Evolutionary conservation across 768 basidiomycete genomes (phyloP).

Genomic region (Naematelia encephala): DNA sequence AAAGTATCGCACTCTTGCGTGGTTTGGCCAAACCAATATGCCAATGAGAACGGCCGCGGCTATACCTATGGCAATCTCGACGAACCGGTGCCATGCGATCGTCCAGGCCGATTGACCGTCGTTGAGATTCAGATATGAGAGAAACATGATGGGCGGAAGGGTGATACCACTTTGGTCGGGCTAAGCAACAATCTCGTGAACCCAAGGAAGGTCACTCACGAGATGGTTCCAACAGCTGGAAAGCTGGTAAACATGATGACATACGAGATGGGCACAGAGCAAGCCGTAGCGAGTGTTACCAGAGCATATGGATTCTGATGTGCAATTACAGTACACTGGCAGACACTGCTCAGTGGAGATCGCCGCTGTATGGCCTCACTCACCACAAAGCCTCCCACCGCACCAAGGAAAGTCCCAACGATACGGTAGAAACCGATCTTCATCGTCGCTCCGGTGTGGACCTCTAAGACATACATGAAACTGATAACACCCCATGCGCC

Average conservation of each 20-base stretch:
- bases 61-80: conserved; percentile 47
- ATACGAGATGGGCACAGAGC: conserved; percentile 43
- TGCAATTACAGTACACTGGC: conserved; percentile 43
- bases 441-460: conserved; percentile 48
- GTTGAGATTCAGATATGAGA: conserved; percentile 37
- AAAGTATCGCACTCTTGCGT: conserved; percentile 46
- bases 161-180: conserved; percentile 47
- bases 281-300: conserved; percentile 40
- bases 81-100: conserved; percentile 44
- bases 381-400: conserved; percentile 44
- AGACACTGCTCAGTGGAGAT: background rate
- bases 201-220: conserved; percentile 12
- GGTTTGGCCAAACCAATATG: conserved; percentile 45
- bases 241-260: conserved; percentile 44
- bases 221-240: conserved; percentile 30
- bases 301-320: conserved; percentile 46
- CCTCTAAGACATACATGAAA: conserved; percentile 49
- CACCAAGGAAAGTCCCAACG: conserved; percentile 47
- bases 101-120: conserved; percentile 30
- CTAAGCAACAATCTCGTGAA: background rate
- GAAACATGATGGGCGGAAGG: conserved; percentile 49
- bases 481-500: conserved; percentile 48
- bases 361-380: conserved; percentile 3
- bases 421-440: conserved; percentile 44
- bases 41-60: conserved; percentile 49